Base-by-base conservation (phyloP, 1,284 basidiomycete species). In the Coriolopsis trogii region DNA sequence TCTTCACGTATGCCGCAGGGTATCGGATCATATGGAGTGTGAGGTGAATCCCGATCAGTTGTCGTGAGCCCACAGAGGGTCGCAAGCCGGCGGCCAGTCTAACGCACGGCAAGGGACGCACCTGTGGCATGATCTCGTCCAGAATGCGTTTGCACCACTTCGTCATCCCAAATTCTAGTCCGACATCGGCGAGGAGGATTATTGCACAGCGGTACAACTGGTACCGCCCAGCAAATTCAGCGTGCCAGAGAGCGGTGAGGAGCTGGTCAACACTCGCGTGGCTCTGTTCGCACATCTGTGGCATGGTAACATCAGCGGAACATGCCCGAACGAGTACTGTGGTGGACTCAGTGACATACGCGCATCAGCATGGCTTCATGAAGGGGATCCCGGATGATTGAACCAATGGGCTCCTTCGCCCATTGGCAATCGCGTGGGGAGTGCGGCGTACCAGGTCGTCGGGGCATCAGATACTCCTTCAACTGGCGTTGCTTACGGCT, bases 71-170 rank as follows among this genome's bases (percentile, higher is more conserved):
- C 6, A 18, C 16, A 46, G 37, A 37, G 45, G 18, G 30, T 29
- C 18, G 18, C 10, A 20, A 12, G 10, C n/a, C 25, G 16, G 28
- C 28, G 34, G 12, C 13, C 6, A 15, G 13, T 36, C 20, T 31
- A 24, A n/a, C 12, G 26, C 38, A 24, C 49, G 36, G 25, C 16
- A 37, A 20, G 24, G 28, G 39, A 49, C 70, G 52, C 52, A 85
- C 89, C 73, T 91, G 90, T 23, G 90, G 89, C 76, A 92, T 78
- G 40, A 91, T 80, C 57, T 88, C 88, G 44, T 90, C 85, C 37
- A 92, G 61, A 47, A 91, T 76, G 49, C 74, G 77, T 55, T 72
- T 75, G 54, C 80, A 83, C 58, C 81, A 78, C 62, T 80, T 79
- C 16, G 86, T 79, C 79, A 92, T 82, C 13, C 83, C 85, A 64